These are phyloP conservation scores for Talaromyces marneffei DNA, from an alignment of 2,329 filamentous ascomycete genomes.

Conservation along the genomic window DNA sequence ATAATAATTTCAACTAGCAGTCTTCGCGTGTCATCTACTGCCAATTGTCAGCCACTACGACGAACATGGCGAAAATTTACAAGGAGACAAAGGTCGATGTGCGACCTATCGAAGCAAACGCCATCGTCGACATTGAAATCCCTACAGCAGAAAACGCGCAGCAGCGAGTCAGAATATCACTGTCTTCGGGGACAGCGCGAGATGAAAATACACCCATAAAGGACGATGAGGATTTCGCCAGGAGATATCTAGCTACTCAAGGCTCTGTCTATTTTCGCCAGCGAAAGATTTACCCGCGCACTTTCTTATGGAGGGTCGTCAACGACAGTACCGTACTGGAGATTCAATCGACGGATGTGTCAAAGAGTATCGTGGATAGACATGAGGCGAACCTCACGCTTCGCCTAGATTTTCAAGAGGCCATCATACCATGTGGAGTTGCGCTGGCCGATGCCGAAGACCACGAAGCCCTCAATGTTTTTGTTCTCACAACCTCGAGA, in stretches of 20 bases:
- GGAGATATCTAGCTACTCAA: conserved; percentile 66
- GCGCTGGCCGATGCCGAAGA: conserved; percentile 74
- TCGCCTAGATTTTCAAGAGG: conserved; percentile 67
- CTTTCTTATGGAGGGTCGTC: conserved; percentile 85
- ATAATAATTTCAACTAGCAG: conserved; percentile 8
- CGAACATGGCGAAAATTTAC: conserved; percentile 65
- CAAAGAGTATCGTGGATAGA: conserved; percentile 57
- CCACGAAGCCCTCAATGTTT: conserved; percentile 70
- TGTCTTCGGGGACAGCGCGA: conserved; percentile 39
- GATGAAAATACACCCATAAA: conserved; percentile 44
- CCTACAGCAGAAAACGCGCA: conserved; percentile 46
- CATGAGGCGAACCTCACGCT: conserved; percentile 68
- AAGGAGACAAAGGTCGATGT: conserved; percentile 83
- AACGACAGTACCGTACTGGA: conserved; percentile 75
- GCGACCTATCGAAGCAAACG: conserved; percentile 63
- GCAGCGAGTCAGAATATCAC: conserved; percentile 41
- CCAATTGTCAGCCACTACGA: background rate
- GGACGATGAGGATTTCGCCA: conserved; percentile 62
- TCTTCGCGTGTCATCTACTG: conserved; percentile 18
- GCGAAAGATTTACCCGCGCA: conserved; percentile 68
- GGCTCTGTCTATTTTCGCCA: conserved; percentile 80
- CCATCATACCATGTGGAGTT: conserved; percentile 71
- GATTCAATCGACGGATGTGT: conserved; percentile 75
- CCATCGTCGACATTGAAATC: conserved; percentile 65
- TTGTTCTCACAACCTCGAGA: conserved; percentile 71